Conservation (phyloP, 139 green algal species). For the Tetraselmis chui region DNA sequence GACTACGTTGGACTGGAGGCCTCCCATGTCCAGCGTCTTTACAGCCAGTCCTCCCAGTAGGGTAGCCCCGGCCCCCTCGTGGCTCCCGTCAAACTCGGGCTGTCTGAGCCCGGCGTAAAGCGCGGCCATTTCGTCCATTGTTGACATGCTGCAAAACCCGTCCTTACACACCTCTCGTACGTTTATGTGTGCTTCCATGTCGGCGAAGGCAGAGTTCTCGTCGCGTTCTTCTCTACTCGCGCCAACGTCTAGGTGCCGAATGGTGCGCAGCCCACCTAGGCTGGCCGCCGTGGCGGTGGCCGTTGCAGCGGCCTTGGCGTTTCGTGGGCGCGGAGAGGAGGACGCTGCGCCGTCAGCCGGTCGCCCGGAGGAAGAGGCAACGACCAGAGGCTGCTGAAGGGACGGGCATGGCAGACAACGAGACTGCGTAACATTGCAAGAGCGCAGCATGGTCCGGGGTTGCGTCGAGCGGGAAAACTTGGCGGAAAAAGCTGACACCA, state of each 20-base stretch:
- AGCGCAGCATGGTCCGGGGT: no score
- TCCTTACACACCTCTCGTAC: background rate
- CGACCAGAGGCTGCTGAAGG: no score
- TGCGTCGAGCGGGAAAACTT: no score
- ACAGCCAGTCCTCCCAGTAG: background rate
- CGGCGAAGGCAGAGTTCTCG: no score
- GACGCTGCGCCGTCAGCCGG: no score
- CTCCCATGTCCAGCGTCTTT: background rate
- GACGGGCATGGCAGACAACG: no score
- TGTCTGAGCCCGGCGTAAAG: background rate
- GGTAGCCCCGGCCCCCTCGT: no score
- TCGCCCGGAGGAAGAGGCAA: no score
- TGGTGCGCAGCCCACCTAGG: background rate
- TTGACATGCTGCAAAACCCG: background rate
- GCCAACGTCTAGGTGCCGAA: background rate
- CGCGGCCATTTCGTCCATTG: background rate
- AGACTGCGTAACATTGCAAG: no score
- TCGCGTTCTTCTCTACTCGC: no score
- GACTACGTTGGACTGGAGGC: background rate
- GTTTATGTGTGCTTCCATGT: background rate
- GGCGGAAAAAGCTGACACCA: no score
- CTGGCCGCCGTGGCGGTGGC: background rate
- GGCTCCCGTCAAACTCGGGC: background rate
- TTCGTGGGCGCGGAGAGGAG: background rate
- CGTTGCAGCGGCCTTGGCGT: background rate